Evolutionary conservation across 208 protist genomes (phyloP).

Genomic region (Wallacemonas collosoma): DNA sequence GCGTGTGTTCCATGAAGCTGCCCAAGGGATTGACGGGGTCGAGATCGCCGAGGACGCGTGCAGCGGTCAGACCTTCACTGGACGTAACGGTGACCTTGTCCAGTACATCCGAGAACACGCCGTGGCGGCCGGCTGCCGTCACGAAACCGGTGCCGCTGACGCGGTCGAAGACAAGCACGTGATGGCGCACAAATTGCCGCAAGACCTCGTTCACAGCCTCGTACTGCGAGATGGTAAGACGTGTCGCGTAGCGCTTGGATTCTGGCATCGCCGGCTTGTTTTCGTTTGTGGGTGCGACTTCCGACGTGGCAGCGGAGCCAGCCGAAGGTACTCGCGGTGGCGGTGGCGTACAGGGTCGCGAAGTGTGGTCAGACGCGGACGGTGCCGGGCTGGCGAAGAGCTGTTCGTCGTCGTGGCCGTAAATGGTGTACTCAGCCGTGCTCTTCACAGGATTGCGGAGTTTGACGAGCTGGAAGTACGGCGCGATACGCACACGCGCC

Average conservation of each 20-base stretch:
- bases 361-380: not conserved
- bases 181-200: slow-evolving; percentile 56
- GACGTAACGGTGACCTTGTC: slow-evolving; percentile 35
- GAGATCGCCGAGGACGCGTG: slow-evolving; percentile 8
- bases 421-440: not conserved
- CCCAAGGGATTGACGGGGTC: slow-evolving; percentile 13
- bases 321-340: not conserved
- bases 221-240: slow-evolving; percentile 10
- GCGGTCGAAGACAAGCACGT: slow-evolving; percentile 63
- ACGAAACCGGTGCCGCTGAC: slow-evolving; percentile 50
- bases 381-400: not conserved
- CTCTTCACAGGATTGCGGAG: not conserved
- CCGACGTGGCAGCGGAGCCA: too few species aligned
- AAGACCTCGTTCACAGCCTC: slow-evolving; percentile 26
- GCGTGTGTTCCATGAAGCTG: slow-evolving; percentile 16
- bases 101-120: slow-evolving; percentile 60
- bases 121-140: slow-evolving; percentile 60
- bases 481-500: slow-evolving; percentile 15
- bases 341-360: not conserved
- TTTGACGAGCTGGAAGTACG: slow-evolving; percentile 4
- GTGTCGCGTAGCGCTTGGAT: not conserved
- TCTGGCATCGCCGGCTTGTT: not conserved
- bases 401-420: not conserved
- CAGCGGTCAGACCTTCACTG: not conserved
- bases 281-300: too few species aligned